Percentiles rank a stretch among this genome's conserved stretches.
Evolutionary conservation across 1,284 basidiomycete genomes (phyloP).

Genomic region (Sanguinoderma infundibulare): DNA sequence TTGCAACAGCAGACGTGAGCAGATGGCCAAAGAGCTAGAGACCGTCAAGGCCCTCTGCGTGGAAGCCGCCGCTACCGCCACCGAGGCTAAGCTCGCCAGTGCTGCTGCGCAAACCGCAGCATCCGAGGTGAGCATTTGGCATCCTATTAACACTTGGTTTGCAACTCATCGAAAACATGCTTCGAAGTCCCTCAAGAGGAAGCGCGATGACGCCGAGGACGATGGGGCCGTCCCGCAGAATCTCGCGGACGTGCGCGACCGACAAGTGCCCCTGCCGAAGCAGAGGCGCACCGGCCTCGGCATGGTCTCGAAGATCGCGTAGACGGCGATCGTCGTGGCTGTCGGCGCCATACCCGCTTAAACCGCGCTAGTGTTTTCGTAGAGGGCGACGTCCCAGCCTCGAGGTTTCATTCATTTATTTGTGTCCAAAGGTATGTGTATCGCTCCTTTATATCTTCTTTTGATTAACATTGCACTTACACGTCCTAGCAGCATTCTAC

Average conservation of each 20-base stretch:
- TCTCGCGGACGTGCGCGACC: neutral
- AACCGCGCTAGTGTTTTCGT: conserved; percentile 64
- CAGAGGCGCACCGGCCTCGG: conserved; percentile 51
- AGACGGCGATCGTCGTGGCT: conserved; percentile 60
- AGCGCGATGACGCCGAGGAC: conserved; percentile 32
- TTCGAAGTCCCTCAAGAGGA: conserved; percentile 37
- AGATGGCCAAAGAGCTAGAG: conserved; percentile 38
- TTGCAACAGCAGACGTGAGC: conserved; percentile 38
- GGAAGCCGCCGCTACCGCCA: conserved; percentile 36
- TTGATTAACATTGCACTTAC: too few species aligned
- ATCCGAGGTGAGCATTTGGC: conserved; percentile 25
- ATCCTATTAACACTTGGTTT: neutral
- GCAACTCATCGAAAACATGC: conserved; percentile 29
- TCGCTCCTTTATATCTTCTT: neutral
- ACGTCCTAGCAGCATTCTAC: neutral
- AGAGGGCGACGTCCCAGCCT: neutral
- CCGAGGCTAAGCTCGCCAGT: conserved; percentile 26
- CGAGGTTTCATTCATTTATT: neutral
- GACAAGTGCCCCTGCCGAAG: conserved; percentile 31
- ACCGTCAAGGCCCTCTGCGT: conserved; percentile 34
- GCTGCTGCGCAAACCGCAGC: conserved; percentile 33
- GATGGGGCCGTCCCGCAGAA: conserved; percentile 1
- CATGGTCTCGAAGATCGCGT: conserved; percentile 47
- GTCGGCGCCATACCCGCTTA: conserved; percentile 70
- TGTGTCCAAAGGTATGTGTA: neutral